Base-by-base conservation (phyloP, 2,329 filamentous ascomycete genomes). In the Paecilomyces sp. region DNA sequence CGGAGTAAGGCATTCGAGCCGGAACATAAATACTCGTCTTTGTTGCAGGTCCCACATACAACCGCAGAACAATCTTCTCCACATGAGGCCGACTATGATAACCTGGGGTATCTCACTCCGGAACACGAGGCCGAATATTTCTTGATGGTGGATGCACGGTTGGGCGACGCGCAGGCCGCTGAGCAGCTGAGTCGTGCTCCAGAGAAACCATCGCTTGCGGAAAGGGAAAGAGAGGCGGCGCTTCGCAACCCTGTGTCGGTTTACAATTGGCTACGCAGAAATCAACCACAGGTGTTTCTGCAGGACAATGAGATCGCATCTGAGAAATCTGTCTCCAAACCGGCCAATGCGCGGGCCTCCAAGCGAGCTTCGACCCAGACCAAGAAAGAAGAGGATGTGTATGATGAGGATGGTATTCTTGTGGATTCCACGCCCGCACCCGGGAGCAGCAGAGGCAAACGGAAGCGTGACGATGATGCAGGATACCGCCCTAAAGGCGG, bases 261-360 rank as follows among this genome's bases (percentile, higher is more conserved):
- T 2, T 95, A 96, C 78, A 97, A 95, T 74, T 99, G 94, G 94
- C 84, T 99, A 12, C 85, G 91, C 63, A 87, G 91, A 70, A 83
- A 96, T 74, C 88, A 91, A 61, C 90, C 92, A 2, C 88, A 93
- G 73, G 87, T 92, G 55, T 92, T 96, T 77, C 78, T 95, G 22
- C 89, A 96, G 72, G 90, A 92, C 68, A 85, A 86, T 59, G 86
- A 88, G 67, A 67, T 70, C 33, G 67, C 71, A 6, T 73, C 75
- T 3, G 77, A 79, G 60, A 79, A 79, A 66, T 72, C 74, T 33
- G 62, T 67, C 22, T 71, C 72, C 13, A 72, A 75, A 41, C 71
- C 76, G 11, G 72, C 75, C 15, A 76, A 74, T 54, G 67, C 73
- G 51, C 74, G 78, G 36, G 65, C 72, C 28, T 79, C 77, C 3